phyloP scores from a whole-genome alignment of 371 early-diverging fungal species.

The Globomyces sp. region DNA sequence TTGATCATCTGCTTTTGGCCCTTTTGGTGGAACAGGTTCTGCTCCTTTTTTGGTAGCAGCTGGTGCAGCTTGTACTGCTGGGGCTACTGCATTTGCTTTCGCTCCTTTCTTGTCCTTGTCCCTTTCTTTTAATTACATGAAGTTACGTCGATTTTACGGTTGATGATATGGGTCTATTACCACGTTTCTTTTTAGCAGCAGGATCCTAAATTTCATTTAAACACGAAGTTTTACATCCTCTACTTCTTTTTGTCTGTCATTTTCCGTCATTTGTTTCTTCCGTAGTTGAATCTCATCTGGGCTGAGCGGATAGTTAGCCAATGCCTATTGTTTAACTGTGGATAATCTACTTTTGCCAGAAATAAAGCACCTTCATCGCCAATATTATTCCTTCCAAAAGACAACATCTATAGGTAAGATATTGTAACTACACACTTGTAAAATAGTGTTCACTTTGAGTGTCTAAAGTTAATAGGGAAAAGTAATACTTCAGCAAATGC shows the following conservation, averaged over 20 bases:
- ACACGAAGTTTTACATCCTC: not conserved
- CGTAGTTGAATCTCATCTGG: constrained; percentile 40
- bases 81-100: constrained; percentile 21
- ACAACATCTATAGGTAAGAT: constrained; percentile 19
- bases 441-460: constrained; percentile 36
- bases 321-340: constrained; percentile 23
- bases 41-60: constrained; percentile 27
- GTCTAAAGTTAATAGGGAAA: not conserved
- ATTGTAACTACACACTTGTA: constrained; percentile 13
- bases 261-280: constrained; percentile 37
- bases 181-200: constrained; percentile 16
- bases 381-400: constrained; percentile 39
- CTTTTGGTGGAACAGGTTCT: constrained; percentile 20
- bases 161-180: not conserved
- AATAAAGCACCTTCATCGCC: constrained; percentile 42
- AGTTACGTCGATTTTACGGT: not conserved
- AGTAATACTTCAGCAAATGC: constrained; percentile 36
- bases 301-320: constrained; percentile 35
- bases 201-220: not conserved
- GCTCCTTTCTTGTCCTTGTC: constrained; percentile 19
- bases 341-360: constrained; percentile 40
- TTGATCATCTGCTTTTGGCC: constrained; percentile 14
- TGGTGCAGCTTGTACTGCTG: constrained; percentile 19
- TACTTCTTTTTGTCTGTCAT: constrained; percentile 24
- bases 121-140: not conserved